These are phyloP conservation scores for Trichosanthes cucumerina DNA, from an alignment of 306 rosid species.

Conservation along the genomic window DNA sequence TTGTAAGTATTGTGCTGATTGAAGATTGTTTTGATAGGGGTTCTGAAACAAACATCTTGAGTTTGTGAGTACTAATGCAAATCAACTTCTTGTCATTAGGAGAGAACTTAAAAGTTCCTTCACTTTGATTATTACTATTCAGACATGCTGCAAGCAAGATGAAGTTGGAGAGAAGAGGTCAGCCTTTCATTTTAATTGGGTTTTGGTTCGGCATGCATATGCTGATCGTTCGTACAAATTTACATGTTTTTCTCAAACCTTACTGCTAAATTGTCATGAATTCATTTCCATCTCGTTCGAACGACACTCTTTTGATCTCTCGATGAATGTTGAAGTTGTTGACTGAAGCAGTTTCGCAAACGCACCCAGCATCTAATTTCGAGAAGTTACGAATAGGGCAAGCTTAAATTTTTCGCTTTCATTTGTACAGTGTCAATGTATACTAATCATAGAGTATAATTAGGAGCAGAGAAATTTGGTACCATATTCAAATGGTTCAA, in stretches of 20 bases:
- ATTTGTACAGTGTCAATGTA: background rate
- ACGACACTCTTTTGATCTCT: background rate
- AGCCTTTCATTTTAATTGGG: background rate
- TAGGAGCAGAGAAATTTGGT: conserved; percentile 19
- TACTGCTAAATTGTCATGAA: background rate
- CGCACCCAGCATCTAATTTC: background rate
- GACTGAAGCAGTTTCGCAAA: background rate
- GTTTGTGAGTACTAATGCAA: too few relatives aligned
- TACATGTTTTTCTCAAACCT: too few relatives aligned
- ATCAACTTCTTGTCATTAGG: too few relatives aligned
- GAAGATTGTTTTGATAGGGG: too few relatives aligned
- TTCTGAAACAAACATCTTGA: too few relatives aligned
- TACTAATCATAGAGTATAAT: conserved; percentile 1
- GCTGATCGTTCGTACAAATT: background rate
- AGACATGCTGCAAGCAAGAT: too few relatives aligned
- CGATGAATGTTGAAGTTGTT: background rate
- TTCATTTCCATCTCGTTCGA: background rate
- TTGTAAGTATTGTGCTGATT: too few relatives aligned
- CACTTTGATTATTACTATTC: too few relatives aligned
- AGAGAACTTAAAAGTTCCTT: too few relatives aligned
- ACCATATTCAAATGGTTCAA: conserved; percentile 31
- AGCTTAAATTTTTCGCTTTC: background rate
- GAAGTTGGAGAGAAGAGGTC: background rate
- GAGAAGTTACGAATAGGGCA: background rate
- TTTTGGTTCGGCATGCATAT: background rate